Percentiles rank a stretch among this genome's conserved stretches.
Evolutionary conservation across 2,329 filamentous ascomycete genomes (phyloP).

Genomic region (Sporothrix mexicana): DNA sequence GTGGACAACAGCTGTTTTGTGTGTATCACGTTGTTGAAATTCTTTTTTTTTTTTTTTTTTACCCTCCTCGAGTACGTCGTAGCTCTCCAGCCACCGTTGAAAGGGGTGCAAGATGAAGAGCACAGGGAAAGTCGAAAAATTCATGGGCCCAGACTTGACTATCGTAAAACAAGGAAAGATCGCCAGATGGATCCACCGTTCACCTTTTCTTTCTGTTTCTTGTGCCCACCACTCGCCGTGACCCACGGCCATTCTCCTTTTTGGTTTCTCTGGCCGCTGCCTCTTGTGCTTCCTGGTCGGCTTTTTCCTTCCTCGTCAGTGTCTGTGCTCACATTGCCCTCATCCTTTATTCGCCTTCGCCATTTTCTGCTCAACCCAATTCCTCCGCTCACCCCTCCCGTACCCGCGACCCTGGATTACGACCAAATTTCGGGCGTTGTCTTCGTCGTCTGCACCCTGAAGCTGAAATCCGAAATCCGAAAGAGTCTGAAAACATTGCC

Average conservation of each 20-base stretch:
- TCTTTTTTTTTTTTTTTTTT: not conserved
- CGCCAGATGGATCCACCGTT: not conserved
- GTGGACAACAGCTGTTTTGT: not conserved
- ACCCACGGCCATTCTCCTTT: not conserved
- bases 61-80: too few relatives aligned
- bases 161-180: not conserved
- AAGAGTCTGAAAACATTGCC: too few relatives aligned
- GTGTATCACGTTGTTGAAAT: not conserved
- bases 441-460: not conserved
- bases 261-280: not conserved
- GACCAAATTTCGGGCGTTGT: not conserved
- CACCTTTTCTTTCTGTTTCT: not conserved
- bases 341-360: not conserved
- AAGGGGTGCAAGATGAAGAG: not conserved
- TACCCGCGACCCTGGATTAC: slow-evolving; percentile 3
- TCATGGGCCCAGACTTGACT: not conserved
- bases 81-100: slow-evolving; percentile 8
- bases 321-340: not conserved
- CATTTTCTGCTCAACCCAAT: not conserved
- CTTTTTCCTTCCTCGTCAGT: not conserved
- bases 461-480: too few relatives aligned
- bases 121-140: not conserved
- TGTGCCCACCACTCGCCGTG: not conserved
- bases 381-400: slow-evolving; percentile 4
- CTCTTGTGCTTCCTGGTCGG: not conserved